Base-by-base conservation (phyloP, 1,284 basidiomycete genomes). In the Exobasidium cylindrosporum region DNA sequence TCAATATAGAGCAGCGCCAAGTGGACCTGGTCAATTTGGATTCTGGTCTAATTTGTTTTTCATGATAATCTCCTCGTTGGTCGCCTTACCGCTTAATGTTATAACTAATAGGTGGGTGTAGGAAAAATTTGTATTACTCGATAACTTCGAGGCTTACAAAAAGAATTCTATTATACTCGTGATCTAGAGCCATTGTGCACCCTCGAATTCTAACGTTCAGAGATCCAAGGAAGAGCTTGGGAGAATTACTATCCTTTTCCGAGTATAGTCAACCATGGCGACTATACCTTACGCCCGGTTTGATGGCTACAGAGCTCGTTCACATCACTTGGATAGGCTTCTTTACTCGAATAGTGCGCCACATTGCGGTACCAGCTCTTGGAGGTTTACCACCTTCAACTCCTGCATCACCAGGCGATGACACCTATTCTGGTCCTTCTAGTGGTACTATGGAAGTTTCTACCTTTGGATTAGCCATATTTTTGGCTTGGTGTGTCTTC, bases 241-340 rank as follows among this genome's bases (percentile, higher is more conserved):
- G 68, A 31, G 68, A 76, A 57, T 62, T 79, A 11, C 64, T 78
- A 26, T 73, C 70, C 17, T 68, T 65, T 50, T 50, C 64, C 24
- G 77, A 79, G 52, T 66, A 68, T 45, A 57, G 29, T n/a, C 74
- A 72, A 46, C 76, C 77, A 3, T 78, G 76, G 77, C 60, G 68
- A 4, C 60, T 79, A 24, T 79, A 71, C 63, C 43, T 67, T 10
- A 54, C 76, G 1, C 77, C 77, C 1, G 76, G 69, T n/a, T 64
- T 78, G 13, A 52, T 76, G 11, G 57, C 68, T 3, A 69, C 68
- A n/a, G 66, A 68, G 26, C 49, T 74, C 17, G 55, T 66, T 13
- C 74, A 76, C 53, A 63, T 77, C 40, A 30, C 54, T 32, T 74
- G 73, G 68, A 67, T 78, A 56, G 73, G 73, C 5, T 53, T 74